phyloP scores from a whole-genome alignment of 768 basidiomycete species.

The Leccinum imitatum region DNA sequence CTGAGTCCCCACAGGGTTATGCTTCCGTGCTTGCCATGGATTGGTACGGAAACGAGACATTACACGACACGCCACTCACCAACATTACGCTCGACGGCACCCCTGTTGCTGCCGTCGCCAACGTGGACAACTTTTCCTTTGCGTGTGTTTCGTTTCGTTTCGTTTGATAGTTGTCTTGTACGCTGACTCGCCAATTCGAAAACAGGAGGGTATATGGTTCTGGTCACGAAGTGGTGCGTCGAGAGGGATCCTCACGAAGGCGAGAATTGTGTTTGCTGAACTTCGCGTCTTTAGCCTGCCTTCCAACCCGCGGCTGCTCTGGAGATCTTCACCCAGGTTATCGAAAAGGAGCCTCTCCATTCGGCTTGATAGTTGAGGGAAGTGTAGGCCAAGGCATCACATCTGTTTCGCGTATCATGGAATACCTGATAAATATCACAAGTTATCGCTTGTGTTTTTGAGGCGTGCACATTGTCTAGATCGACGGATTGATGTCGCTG shows the following conservation, averaged over 20 bases:
- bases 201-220: slow-evolving; percentile 52
- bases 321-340: neutral
- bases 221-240: slow-evolving; percentile 63
- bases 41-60: slow-evolving; percentile 43
- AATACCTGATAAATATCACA: too few species aligned
- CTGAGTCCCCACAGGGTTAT: slow-evolving; percentile 26
- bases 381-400: too few species aligned
- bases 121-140: slow-evolving; percentile 66
- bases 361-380: too few species aligned
- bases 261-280: neutral
- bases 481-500: too few species aligned
- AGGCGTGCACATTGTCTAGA: too few species aligned
- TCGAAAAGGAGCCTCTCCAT: neutral
- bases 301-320: neutral
- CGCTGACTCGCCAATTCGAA: neutral
- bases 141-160: slow-evolving; percentile 46
- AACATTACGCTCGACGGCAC: slow-evolving; percentile 58
- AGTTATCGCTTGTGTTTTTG: too few species aligned
- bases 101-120: slow-evolving; percentile 57
- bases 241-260: neutral
- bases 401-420: too few species aligned
- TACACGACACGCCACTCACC: slow-evolving; percentile 40
- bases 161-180: too few species aligned
- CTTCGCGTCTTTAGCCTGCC: neutral
- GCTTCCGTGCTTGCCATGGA: slow-evolving; percentile 43